phyloP scores from a whole-genome alignment of 495 filamentous ascomycete species.

The Pseudomonodictys pantanalensis region DNA sequence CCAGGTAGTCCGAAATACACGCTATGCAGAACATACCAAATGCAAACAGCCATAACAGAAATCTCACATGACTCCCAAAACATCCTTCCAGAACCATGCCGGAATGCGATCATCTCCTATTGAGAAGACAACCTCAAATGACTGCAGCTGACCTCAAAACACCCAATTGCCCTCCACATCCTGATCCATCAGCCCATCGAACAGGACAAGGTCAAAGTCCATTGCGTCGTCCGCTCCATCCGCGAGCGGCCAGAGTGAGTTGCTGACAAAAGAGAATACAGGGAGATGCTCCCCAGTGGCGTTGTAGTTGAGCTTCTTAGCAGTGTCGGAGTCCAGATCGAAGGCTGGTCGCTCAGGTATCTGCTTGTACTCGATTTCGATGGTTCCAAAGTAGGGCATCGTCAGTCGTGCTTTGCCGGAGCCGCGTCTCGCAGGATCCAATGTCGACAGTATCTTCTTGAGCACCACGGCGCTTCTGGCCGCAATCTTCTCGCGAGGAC shows the following conservation, averaged over 20 bases:
- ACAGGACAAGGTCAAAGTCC: slow-evolving; percentile 29
- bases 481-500: slow-evolving; percentile 26
- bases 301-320: slow-evolving; percentile 10
- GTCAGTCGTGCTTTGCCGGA: slow-evolving; percentile 8
- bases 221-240: not conserved
- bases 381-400: slow-evolving; percentile 30
- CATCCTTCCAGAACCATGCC: too few species aligned
- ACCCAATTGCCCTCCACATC: slow-evolving; percentile 30
- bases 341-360: slow-evolving; percentile 13
- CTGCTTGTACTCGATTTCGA: slow-evolving; percentile 9
- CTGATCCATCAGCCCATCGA: slow-evolving; percentile 25
- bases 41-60: not conserved
- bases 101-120: too few species aligned
- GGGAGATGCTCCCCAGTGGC: slow-evolving; percentile 10
- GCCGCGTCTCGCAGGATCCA: slow-evolving; percentile 13
- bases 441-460: slow-evolving; percentile 15
- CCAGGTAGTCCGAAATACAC: too few species aligned
- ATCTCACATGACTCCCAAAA: not conserved
- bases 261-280: slow-evolving; percentile 30
- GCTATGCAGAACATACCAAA: not conserved
- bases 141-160: slow-evolving; percentile 17
- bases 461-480: slow-evolving; percentile 17
- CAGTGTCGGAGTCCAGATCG: slow-evolving; percentile 19
- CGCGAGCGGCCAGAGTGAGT: slow-evolving; percentile 18
- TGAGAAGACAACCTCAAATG: too few species aligned